phyloP scores from a whole-genome alignment of 139 green algal genomes.

The Tetradesmus lagerheimii region DNA sequence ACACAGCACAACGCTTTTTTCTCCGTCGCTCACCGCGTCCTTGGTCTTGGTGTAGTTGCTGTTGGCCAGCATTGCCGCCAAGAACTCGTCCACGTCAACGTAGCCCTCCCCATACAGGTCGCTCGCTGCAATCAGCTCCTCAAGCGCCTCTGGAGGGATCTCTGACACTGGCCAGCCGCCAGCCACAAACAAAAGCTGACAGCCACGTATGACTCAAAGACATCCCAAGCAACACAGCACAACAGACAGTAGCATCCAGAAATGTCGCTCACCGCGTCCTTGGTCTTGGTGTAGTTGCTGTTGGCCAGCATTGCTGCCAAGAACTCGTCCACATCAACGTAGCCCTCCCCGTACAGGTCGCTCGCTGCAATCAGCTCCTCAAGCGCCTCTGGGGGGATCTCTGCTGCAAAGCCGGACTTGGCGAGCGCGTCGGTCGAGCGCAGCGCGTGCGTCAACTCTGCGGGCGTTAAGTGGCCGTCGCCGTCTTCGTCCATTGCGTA shows the following conservation, averaged over 20 bases:
- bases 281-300: slow-evolving; percentile 41
- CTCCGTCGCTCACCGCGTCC: slow-evolving; percentile 17
- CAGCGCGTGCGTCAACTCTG: background rate
- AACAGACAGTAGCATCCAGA: background rate
- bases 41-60: slow-evolving; percentile 37
- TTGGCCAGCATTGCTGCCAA: slow-evolving; percentile 73
- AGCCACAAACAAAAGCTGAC: no score
- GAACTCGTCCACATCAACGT: slow-evolving; percentile 59
- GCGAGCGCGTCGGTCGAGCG: slow-evolving; percentile 21
- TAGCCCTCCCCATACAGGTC: slow-evolving; percentile 41
- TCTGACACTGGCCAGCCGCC: no score
- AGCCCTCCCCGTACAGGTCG: slow-evolving; percentile 40
- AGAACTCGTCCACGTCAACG: slow-evolving; percentile 61
- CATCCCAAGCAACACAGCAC: background rate
- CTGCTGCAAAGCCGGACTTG: slow-evolving; percentile 29
- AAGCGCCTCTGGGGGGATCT: slow-evolving; percentile 37
- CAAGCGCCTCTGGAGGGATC: slow-evolving; percentile 33
- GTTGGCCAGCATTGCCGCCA: slow-evolving; percentile 73
- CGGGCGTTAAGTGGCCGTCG: slow-evolving; percentile 34
- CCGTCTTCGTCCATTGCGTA: slow-evolving; percentile 14
- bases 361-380: slow-evolving; percentile 18
- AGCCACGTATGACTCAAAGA: no score
- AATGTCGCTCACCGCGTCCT: slow-evolving; percentile 5
- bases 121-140: slow-evolving; percentile 14
- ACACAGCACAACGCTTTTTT: background rate